phyloP scores from a whole-genome alignment of 192 early-diverging fungal genomes.

The Rhizoclosmatium globosum region DNA sequence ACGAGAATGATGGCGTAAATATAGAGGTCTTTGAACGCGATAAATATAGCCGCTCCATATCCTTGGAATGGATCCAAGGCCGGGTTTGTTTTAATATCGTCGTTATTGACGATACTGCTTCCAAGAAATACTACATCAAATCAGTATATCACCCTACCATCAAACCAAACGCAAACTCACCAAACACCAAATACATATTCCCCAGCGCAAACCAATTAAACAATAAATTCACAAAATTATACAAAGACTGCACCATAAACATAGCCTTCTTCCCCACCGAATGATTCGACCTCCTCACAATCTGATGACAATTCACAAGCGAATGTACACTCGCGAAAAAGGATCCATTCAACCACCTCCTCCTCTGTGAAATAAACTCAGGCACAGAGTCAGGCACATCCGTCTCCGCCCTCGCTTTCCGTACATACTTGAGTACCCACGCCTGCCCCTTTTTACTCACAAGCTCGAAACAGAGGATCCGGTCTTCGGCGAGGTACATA shows the following conservation, averaged over 20 bases:
- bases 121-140: conserved; percentile 48
- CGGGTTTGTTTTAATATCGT: conserved; percentile 16
- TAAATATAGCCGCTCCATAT: conserved; percentile 40
- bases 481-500: conserved; percentile 78
- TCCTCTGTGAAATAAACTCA: conserved; percentile 62
- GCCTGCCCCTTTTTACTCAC: conserved; percentile 76
- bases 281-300: conserved; percentile 74
- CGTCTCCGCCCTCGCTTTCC: conserved; percentile 76
- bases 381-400: conserved; percentile 80
- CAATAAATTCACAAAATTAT: conserved; percentile 71
- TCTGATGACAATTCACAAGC: conserved; percentile 70
- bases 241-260: conserved; percentile 71
- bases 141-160: background rate
- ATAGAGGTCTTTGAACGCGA: conserved; percentile 50
- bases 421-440: conserved; percentile 80
- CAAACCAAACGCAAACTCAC: conserved; percentile 18
- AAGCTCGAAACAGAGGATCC: conserved; percentile 86
- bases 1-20: conserved; percentile 53
- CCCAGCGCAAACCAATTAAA: conserved; percentile 83
- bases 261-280: conserved; percentile 63
- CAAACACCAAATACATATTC: conserved; percentile 70
- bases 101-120: conserved; percentile 37
- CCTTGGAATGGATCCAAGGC: conserved; percentile 65
- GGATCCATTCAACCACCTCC: conserved; percentile 87
- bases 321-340: conserved; percentile 85